Evolutionary conservation across 2,329 filamentous ascomycete genomes (phyloP), one percentile per base, ranked within the genome.

Genomic region (Didymella pomorum): DNA sequence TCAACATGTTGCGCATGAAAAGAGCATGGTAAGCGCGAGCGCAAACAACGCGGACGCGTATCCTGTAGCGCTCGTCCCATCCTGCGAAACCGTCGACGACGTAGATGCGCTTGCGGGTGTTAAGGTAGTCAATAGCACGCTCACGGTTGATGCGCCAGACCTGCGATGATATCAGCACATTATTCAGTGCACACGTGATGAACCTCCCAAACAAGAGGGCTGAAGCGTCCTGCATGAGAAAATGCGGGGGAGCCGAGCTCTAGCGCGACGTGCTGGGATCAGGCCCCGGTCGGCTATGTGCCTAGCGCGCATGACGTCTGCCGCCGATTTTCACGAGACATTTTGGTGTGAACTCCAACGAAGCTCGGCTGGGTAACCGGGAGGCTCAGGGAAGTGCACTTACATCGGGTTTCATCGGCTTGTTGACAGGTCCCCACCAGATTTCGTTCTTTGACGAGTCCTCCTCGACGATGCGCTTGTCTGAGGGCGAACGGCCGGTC

Each of bases 1-100:
- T 99, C 77, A 99, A 90, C 95, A 99, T 99, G 86, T 99, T 99
- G 78, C 93, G 92, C 95, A 99, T 99, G 88, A 99, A 99, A 67
- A 99, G 88, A 63, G 95, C 95, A 86, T 99, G 95, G 86, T 99
- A 99, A 80, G 95, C 95, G 78, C 95, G 93, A 69, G 95, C 95
- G 83, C 95, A 99, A 77, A 99, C 93, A 66, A 99, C 94, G 76
- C 95, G 93, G 73, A 99, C 95, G 74, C 89, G 91, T 83, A 99
- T 98, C 69, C 93, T 87, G 86, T 99, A 99, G 80, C 95, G 93
- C 84, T 96, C 90, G 73, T 99, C 95, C 95, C 95, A 99, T 79
- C 95, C 95, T 69, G 95, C 95, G 78, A 89, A 99, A 67, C 95
- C 95, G 79, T 99, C 95, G 68, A 99, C 86, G 67, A 99, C 95